A percentile compares a stretch with the other conserved stretches of the same genome.
Conservation (phyloP, 345 rosid species). For the Fremontodendron californicum region DNA sequence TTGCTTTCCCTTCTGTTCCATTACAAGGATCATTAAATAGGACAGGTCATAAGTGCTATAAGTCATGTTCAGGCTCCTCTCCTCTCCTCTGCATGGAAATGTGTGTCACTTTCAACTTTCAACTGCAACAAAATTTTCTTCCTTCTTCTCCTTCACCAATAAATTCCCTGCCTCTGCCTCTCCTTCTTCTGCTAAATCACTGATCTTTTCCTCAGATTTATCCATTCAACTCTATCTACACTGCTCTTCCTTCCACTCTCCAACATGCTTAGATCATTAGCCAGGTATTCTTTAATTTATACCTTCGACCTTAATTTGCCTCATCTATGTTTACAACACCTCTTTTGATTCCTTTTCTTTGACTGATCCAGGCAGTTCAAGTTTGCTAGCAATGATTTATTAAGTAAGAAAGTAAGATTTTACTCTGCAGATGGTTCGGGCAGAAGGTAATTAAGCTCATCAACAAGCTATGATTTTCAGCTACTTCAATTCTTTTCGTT, state of each 20-base stretch:
- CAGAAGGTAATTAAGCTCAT: conserved; percentile 14
- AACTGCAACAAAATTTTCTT: neutral
- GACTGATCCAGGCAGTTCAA: neutral
- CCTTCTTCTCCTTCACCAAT: neutral
- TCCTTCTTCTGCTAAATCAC: neutral
- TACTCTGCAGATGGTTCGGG: neutral
- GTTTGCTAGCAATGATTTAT: neutral
- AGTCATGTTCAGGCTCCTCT: neutral
- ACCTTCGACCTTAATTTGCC: neutral
- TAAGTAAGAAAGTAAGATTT: neutral
- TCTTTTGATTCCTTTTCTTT: neutral
- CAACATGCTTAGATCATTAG: conserved; percentile 5
- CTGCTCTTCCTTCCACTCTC: neutral
- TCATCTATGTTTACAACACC: neutral
- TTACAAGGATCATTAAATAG: conserved; percentile 9
- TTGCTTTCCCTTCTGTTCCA: neutral
- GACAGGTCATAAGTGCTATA: conserved; percentile 7
- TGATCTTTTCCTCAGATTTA: neutral
- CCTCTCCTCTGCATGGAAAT: conserved; percentile 9
- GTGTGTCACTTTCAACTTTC: neutral
- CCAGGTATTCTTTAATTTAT: neutral
- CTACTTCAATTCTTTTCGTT: neutral
- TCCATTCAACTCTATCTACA: neutral
- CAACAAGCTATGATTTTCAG: too few species aligned
- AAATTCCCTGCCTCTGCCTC: neutral